Conservation (phyloP, 306 rosid species). For the Cyclanthera cordifolia region DNA sequence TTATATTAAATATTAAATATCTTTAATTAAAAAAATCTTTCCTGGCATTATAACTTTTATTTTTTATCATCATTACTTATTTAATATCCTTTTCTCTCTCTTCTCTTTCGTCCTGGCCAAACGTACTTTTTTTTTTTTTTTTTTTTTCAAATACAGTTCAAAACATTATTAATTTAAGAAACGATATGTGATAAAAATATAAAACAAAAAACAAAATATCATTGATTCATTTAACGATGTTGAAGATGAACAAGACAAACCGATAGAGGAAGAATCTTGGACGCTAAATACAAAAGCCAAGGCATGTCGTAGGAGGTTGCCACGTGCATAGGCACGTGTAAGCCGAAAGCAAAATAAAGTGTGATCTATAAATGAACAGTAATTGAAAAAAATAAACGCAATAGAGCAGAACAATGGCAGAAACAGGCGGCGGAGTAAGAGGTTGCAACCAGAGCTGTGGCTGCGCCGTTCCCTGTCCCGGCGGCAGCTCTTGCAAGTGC, state of each 20-base stretch:
- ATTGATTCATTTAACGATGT: too few species aligned
- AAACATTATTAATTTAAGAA: too few species aligned
- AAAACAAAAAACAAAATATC: too few species aligned
- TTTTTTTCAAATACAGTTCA: too few species aligned
- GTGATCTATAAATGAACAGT: not conserved
- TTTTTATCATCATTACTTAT: too few species aligned
- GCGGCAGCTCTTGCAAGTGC: slow-evolving; percentile 14
- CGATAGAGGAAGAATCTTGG: not conserved
- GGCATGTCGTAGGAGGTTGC: not conserved
- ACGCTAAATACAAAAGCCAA: not conserved
- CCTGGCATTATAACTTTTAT: too few species aligned
- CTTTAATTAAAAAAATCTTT: too few species aligned
- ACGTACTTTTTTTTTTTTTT: too few species aligned
- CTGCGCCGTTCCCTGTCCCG: slow-evolving; percentile 12
- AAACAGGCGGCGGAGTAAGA: not conserved
- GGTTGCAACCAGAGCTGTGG: slow-evolving; percentile 13
- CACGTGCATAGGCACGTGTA: slow-evolving; percentile 5
- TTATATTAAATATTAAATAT: too few species aligned
- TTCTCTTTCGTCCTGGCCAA: too few species aligned
- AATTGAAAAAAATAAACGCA: not conserved
- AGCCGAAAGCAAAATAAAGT: not conserved
- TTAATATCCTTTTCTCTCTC: too few species aligned
- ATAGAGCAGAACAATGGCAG: not conserved
- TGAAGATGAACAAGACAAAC: not conserved
- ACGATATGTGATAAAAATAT: too few species aligned